Conservation (phyloP, 805 yeast genomes). For the Candida methanosorbosa region DNA sequence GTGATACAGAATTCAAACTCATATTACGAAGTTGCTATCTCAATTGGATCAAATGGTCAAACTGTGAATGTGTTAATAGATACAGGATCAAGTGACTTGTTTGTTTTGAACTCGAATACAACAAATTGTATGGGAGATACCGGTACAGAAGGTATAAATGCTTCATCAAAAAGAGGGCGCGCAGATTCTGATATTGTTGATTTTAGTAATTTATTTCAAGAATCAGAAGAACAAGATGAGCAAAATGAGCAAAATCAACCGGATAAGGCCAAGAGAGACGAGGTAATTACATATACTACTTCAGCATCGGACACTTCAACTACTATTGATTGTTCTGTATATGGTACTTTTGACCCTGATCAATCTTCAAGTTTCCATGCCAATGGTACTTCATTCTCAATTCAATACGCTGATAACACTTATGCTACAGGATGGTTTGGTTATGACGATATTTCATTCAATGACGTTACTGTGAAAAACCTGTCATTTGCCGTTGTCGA, state of each 20-base stretch:
- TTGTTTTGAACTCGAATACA: constrained; percentile 46
- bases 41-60: constrained; percentile 52
- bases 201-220: constrained; percentile 2
- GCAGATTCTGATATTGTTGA: constrained; percentile 2
- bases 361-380: constrained; percentile 28
- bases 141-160: not conserved
- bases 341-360: constrained; percentile 40
- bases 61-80: constrained; percentile 52
- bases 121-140: constrained; percentile 29
- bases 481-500: constrained; percentile 72
- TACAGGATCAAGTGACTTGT: constrained; percentile 70
- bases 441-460: constrained; percentile 47
- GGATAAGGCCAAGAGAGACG: no score
- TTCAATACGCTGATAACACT: constrained; percentile 40
- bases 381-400: constrained; percentile 33
- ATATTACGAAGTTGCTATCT: constrained; percentile 36
- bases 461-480: constrained; percentile 36
- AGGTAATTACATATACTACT: not conserved
- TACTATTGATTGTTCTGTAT: constrained; percentile 30
- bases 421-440: constrained; percentile 50
- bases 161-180: constrained; percentile 6
- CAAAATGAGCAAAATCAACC: not conserved
- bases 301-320: not conserved
- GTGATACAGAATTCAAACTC: constrained; percentile 28
- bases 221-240: not conserved